Evolutionary conservation across 176 grass and related monocot species (phyloP).

Genomic region (Musa beccarii): DNA sequence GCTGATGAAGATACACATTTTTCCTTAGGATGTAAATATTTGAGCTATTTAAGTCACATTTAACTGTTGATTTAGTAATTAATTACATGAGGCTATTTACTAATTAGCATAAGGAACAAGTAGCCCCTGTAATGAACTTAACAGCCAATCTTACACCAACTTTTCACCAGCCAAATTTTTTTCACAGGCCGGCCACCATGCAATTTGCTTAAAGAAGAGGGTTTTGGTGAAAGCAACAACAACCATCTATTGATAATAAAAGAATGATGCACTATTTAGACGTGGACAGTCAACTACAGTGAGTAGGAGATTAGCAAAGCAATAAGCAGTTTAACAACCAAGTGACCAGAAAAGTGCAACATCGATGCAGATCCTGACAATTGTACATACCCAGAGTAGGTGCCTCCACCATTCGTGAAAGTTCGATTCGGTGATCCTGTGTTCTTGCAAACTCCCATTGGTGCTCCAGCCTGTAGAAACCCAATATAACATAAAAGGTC

Average conservation of each 20-base stretch:
- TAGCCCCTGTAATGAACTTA: too few relatives aligned
- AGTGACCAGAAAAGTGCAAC: background rate
- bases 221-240: too few relatives aligned
- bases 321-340: conserved; percentile 1
- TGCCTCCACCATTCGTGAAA: conserved; percentile 3
- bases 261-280: background rate
- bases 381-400: conserved; percentile 18
- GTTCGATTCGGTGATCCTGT: conserved; percentile 9
- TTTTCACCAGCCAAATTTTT: too few relatives aligned
- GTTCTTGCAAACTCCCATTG: conserved; percentile 25
- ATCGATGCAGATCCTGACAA: conserved; percentile 7
- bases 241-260: background rate
- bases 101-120: too few relatives aligned
- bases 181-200: too few relatives aligned
- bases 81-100: too few relatives aligned
- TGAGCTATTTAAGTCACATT: too few relatives aligned
- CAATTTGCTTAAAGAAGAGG: too few relatives aligned
- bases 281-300: background rate
- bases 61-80: too few relatives aligned
- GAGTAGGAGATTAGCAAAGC: background rate
- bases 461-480: conserved; percentile 18
- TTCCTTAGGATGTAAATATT: too few relatives aligned
- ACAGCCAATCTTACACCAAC: too few relatives aligned
- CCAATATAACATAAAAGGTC: background rate
- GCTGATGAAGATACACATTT: too few relatives aligned